Conservation (phyloP, 257 asterid species). For the Eustoma russellianum region DNA sequence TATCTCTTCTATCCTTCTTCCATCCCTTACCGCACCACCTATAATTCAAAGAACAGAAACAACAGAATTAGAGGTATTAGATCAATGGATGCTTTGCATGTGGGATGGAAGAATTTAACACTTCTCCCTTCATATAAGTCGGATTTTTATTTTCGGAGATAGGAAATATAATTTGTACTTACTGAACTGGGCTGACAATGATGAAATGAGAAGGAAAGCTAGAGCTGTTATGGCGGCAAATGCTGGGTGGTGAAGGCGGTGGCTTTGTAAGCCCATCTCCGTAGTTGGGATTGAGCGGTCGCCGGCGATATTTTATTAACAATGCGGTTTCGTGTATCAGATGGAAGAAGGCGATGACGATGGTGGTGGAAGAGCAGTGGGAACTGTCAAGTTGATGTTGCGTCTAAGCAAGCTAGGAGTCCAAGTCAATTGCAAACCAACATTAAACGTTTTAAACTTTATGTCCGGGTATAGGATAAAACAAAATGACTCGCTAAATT, state of each 20-base stretch:
- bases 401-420: constrained; percentile 34
- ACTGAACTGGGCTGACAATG: constrained; percentile 37
- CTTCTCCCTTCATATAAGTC: no score
- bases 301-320: no score
- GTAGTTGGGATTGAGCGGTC: not conserved
- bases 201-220: constrained; percentile 40
- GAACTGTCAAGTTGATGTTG: constrained; percentile 6
- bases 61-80: no score
- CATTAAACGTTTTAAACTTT: constrained; percentile 27
- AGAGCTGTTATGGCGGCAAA: constrained; percentile 25
- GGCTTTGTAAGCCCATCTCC: constrained; percentile 36
- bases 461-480: no score
- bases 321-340: no score
- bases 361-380: not conserved
- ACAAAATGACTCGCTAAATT: no score
- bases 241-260: constrained; percentile 28
- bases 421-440: constrained; percentile 48
- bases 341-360: no score
- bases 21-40: constrained; percentile 29
- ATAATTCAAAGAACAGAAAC: no score
- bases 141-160: no score
- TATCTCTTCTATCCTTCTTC: constrained; percentile 15
- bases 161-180: constrained; percentile 16
- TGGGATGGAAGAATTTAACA: not conserved
- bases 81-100: not conserved